A percentile compares a stretch with the other conserved stretches of the same genome.
Conservation (phyloP, 495 filamentous ascomycete genomes). For the Durotheca rogersii region DNA sequence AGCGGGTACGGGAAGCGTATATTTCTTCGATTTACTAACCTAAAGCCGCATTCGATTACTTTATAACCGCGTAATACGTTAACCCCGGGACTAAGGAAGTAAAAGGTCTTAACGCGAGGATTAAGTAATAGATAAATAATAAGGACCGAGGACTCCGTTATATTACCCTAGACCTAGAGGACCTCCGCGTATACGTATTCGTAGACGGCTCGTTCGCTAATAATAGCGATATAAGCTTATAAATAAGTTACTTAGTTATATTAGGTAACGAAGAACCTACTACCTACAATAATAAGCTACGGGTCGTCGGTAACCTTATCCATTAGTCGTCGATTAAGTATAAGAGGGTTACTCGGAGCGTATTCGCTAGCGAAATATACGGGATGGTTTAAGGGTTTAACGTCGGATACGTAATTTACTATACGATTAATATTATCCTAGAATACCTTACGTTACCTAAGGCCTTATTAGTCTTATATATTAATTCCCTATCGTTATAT, state of each 20-base stretch:
- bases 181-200: constrained; percentile 1
- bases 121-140: constrained; percentile 5
- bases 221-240: constrained; percentile 11
- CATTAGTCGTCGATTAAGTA: constrained; percentile 6
- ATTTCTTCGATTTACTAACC: too few species aligned
- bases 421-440: neutral
- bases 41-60: constrained; percentile 4
- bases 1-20: too few species aligned
- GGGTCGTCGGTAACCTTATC: neutral
- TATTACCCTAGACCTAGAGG: too few species aligned
- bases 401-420: constrained; percentile 1
- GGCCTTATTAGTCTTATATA: too few species aligned
- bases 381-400: constrained; percentile 7
- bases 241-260: constrained; percentile 5
- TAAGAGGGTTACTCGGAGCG: constrained; percentile 8
- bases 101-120: constrained; percentile 4
- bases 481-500: too few species aligned
- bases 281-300: neutral
- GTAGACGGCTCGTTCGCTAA: constrained; percentile 10
- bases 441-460: too few species aligned
- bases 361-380: constrained; percentile 7
- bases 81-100: constrained; percentile 3
- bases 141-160: neutral
- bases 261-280: neutral
- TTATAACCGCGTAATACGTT: constrained; percentile 1